phyloP scores from a whole-genome alignment of 768 basidiomycete species.

The Macrolepiota dolichaula region DNA sequence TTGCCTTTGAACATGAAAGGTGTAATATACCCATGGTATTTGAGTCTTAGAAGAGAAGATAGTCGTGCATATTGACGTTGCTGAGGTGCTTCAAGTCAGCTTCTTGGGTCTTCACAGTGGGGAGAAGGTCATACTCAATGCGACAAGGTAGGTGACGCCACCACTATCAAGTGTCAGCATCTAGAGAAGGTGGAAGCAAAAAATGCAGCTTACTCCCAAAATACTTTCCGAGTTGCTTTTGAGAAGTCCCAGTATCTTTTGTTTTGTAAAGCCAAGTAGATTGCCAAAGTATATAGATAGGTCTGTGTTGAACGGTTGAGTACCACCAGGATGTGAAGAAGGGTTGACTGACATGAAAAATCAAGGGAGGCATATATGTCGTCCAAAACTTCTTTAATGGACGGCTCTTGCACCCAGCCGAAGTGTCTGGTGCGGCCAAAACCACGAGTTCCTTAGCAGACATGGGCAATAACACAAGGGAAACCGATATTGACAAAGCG shows the following conservation, averaged over 20 bases:
- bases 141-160: background rate
- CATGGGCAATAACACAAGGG: background rate
- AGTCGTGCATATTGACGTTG: background rate
- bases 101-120: background rate
- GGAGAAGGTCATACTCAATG: background rate
- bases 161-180: background rate
- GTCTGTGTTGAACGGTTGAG: background rate
- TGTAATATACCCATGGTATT: background rate
- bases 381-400: slow-evolving; percentile 1
- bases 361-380: background rate
- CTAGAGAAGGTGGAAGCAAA: background rate
- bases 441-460: background rate
- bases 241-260: background rate
- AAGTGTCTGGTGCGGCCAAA: background rate
- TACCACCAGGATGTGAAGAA: no score
- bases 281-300: slow-evolving; percentile 2
- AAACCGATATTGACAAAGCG: background rate
- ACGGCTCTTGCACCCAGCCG: background rate
- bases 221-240: slow-evolving; percentile 2
- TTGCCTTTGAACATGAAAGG: background rate
- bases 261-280: background rate
- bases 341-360: slow-evolving; percentile 2
- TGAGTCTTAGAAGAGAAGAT: slow-evolving; percentile 2
- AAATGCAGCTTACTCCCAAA: slow-evolving; percentile 4
- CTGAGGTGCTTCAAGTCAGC: background rate